Base-by-base conservation (phyloP, 2,329 filamentous ascomycete species). In the Microcyclospora tardicrescens region DNA sequence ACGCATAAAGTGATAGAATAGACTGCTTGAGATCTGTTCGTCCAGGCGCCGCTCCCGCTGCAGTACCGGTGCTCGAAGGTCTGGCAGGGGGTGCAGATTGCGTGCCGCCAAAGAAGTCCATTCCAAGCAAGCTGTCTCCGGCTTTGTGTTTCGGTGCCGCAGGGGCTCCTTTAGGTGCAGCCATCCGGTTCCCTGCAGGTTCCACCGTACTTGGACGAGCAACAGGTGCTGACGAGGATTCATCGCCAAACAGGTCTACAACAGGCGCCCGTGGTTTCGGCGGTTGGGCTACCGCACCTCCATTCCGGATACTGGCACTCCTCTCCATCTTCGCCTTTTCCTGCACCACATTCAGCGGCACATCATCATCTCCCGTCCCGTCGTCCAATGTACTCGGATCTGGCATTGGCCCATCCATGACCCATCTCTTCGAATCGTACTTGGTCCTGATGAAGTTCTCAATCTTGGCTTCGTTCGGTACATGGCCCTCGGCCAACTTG, bases 361-460 rank as follows among this genome's bases (percentile, higher is more conserved):
- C 66, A 60, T 96, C 86, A 50, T 94, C 86, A 54, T 95, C 89
- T 10, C 12, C 46, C 19, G 41, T 45, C 38, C 78, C 86, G 12
- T 85, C 83, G 58, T 93, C 85, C 37, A 98, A 65, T 2, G 82
- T 84, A 2, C 84, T 73, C n/a, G 93, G 91, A 58, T 96, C 86
- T 5, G 93, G 93, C 58, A 93, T 89, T 5, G 78, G 79, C 1
- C 91, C 91, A 44, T 98, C 91, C 87, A 96, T 96, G n/a, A 86
- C 82, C 91, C 91, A 98, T 66, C 93, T 75, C 74, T 94, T 96
- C 38, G 91, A 82, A 61, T 98, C 91, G 63, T 98, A 98, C 64
- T 98, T 98, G 40, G 93, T 98, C 50, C 91, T 79, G 54, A 98
- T 96, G 58, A 98, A 98, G 69, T 96, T 98, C 72, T 98, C 91